Conservation (phyloP, 495 filamentous ascomycete species). For the Evansstolkia leycettana region DNA sequence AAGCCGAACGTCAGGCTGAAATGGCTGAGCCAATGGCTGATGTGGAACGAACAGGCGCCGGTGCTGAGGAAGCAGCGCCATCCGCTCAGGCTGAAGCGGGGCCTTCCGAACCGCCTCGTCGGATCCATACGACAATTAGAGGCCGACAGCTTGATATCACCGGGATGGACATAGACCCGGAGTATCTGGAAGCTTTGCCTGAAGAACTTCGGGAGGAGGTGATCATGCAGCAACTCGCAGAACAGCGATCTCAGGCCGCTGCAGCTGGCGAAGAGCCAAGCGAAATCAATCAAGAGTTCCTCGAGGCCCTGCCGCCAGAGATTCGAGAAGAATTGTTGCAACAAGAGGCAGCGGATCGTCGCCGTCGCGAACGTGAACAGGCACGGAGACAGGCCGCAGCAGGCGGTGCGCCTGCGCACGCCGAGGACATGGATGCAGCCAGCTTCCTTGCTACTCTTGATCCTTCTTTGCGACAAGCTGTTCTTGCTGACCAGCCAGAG, state of each 20-base stretch:
- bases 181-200: conserved; percentile 85
- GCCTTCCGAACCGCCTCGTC: conserved; percentile 39
- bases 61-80: conserved; percentile 17
- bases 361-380: conserved; percentile 75
- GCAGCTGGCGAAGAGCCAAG: conserved; percentile 72
- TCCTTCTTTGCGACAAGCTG: conserved; percentile 68
- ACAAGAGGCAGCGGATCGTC: conserved; percentile 79
- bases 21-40: conserved; percentile 69
- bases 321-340: conserved; percentile 81
- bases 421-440: conserved; percentile 86
- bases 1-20: conserved; percentile 35
- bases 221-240: conserved; percentile 72
- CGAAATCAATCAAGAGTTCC: conserved; percentile 87
- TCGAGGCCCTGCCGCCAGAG: conserved; percentile 82
- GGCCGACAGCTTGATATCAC: conserved; percentile 85
- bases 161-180: conserved; percentile 81
- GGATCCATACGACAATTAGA: conserved; percentile 67
- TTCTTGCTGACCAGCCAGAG: conserved; percentile 84
- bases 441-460: conserved; percentile 88
- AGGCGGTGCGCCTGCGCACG: conserved; percentile 39
- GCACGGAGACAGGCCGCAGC: conserved; percentile 48
- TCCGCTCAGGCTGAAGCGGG: conserved; percentile 25
- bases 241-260: conserved; percentile 67
- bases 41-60: conserved; percentile 47
- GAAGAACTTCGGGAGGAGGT: conserved; percentile 95